A percentile compares a stretch with the other conserved stretches of the same genome.
These are phyloP conservation scores for Anthracocystis panici-leucophaei DNA, from an alignment of 1,284 basidiomycete genomes.

Conservation along the genomic window DNA sequence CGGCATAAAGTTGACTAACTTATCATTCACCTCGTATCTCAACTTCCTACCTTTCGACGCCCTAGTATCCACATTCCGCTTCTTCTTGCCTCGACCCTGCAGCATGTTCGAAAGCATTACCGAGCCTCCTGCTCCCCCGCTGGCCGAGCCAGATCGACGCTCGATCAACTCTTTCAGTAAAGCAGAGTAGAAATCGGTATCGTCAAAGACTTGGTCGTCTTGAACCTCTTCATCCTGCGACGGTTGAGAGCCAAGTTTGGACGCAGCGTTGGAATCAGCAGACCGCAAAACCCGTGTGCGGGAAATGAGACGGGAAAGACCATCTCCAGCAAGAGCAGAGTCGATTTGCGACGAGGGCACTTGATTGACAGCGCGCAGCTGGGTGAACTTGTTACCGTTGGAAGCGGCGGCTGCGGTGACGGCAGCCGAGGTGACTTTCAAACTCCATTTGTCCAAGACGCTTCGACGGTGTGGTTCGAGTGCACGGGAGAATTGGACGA, in stretches of 20 bases:
- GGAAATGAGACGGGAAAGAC: conserved; percentile 52
- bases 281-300: conserved; percentile 60
- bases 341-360: conserved; percentile 57
- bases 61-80: conserved; percentile 57
- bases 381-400: conserved; percentile 40
- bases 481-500: conserved; percentile 31
- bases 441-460: conserved; percentile 58
- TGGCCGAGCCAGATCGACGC: conserved; percentile 29
- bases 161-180: conserved; percentile 68
- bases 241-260: conserved; percentile 20
- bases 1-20: conserved; percentile 68
- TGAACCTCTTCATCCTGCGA: conserved; percentile 7
- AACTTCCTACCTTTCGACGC: conserved; percentile 66
- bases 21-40: conserved; percentile 66
- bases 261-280: conserved; percentile 25
- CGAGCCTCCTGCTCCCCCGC: conserved; percentile 12
- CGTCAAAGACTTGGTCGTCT: conserved; percentile 65
- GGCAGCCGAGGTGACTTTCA: conserved; percentile 49
- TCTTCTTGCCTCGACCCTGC: conserved; percentile 37
- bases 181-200: conserved; percentile 65
- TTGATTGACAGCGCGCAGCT: conserved; percentile 62
- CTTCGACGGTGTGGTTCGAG: conserved; percentile 28
- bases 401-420: conserved; percentile 40
- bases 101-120: conserved; percentile 21
- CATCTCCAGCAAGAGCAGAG: conserved; percentile 56